Evolutionary conservation across 345 rosid genomes (phyloP).

Genomic region (Populus pruinosa): DNA sequence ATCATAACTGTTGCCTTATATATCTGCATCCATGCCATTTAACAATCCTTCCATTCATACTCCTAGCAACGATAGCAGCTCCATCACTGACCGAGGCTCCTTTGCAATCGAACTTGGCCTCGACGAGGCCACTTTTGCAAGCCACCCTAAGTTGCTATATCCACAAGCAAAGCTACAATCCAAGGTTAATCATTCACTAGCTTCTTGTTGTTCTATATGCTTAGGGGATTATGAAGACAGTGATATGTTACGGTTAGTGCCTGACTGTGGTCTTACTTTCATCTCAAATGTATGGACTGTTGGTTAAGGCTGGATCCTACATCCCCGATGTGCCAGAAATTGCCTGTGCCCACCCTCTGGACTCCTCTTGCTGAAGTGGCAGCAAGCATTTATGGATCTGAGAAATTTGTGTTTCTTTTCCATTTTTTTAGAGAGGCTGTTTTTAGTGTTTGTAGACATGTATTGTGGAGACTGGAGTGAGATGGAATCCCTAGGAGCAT

Average conservation of each 20-base stretch:
- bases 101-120: conserved; percentile 20
- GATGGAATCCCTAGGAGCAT: too few species aligned
- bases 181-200: neutral
- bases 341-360: conserved; percentile 8
- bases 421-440: too few species aligned
- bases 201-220: conserved; percentile 33
- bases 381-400: too few species aligned
- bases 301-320: conserved; percentile 35
- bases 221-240: conserved; percentile 24
- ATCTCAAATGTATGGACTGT: conserved; percentile 26
- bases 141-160: conserved; percentile 36
- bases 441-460: too few species aligned
- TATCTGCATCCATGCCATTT: neutral
- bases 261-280: conserved; percentile 32
- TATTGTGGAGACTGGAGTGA: too few species aligned
- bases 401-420: too few species aligned
- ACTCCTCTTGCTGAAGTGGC: neutral
- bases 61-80: neutral
- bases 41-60: neutral
- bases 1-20: neutral
- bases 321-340: conserved; percentile 35
- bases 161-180: conserved; percentile 11
- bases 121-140: conserved; percentile 27
- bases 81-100: neutral
- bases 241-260: conserved; percentile 23